These are phyloP conservation scores for Saturnispora hagleri DNA, from an alignment of 805 yeast genomes.

Conservation along the genomic window DNA sequence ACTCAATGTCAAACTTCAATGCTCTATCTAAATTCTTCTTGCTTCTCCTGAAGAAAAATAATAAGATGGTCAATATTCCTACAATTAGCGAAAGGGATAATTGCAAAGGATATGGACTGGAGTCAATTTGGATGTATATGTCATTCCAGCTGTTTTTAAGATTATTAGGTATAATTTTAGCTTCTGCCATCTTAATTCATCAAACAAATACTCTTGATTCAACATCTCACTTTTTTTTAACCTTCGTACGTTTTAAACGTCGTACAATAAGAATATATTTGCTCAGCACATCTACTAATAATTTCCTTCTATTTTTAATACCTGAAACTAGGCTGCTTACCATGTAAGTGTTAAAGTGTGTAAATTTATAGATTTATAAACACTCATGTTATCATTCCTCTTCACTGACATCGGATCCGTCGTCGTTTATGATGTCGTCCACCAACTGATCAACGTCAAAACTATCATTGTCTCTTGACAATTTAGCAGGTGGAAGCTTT, in stretches of 20 bases:
- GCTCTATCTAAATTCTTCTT: constrained; percentile 26
- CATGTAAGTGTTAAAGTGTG: no score
- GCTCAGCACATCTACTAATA: not conserved
- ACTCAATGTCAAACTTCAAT: constrained; percentile 40
- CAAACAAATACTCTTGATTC: not conserved
- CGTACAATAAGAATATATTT: not conserved
- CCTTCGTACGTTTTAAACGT: not conserved
- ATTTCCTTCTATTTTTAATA: no score
- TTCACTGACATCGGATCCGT: constrained; percentile 1
- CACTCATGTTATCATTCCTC: not conserved
- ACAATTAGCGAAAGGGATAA: constrained; percentile 23
- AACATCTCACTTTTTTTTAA: not conserved
- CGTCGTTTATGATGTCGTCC: not conserved
- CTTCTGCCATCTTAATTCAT: not conserved
- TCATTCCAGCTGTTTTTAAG: not conserved
- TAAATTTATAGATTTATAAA: no score
- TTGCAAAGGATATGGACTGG: constrained; percentile 20
- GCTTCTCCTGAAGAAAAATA: constrained; percentile 19
- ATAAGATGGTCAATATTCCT: constrained; percentile 17
- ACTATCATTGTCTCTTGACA: not conserved
- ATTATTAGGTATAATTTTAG: not conserved
- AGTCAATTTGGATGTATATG: constrained; percentile 3
- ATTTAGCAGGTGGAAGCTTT: not conserved
- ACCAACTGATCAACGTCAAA: constrained; percentile 3
- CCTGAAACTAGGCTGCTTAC: not conserved